These are phyloP conservation scores for Heterobasidion irregulare DNA, from an alignment of 1,284 basidiomycete genomes.

Conservation along the genomic window DNA sequence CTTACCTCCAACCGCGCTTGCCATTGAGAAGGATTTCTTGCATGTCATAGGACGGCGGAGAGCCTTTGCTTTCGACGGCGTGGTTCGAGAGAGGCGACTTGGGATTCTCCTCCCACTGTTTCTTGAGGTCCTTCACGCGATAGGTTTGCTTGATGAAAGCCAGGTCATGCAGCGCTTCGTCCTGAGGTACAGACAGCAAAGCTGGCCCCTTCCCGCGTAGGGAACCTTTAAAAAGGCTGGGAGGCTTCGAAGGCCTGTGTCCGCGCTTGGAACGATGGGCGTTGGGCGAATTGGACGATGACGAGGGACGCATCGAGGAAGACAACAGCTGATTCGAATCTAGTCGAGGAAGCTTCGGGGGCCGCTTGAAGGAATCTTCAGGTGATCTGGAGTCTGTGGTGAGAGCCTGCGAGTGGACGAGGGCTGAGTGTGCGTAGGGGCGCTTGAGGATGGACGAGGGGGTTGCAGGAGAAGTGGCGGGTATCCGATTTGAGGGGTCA, in stretches of 20 bases:
- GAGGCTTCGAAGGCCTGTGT: background rate
- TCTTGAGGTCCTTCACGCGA: slow-evolving; percentile 20
- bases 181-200: slow-evolving; percentile 11
- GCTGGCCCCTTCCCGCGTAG: background rate
- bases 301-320: background rate
- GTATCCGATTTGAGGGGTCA: slow-evolving; percentile 25
- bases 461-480: slow-evolving; percentile 14
- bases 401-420: background rate
- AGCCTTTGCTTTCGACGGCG: slow-evolving; percentile 3
- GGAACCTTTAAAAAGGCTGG: background rate
- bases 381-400: background rate
- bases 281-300: background rate
- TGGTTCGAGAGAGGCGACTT: slow-evolving; percentile 38
- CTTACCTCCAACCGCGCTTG: slow-evolving; percentile 12
- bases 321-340: background rate
- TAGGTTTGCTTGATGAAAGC: slow-evolving; percentile 20
- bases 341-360: background rate
- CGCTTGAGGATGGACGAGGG: slow-evolving; percentile 18
- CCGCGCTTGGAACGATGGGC: background rate
- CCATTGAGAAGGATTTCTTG: slow-evolving; percentile 10
- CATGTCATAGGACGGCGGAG: slow-evolving; percentile 13
- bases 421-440: slow-evolving; percentile 14
- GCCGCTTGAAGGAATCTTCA: background rate
- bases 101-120: slow-evolving; percentile 28
- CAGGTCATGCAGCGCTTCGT: slow-evolving; percentile 17